Evolutionary conservation across 768 basidiomycete species (phyloP).

Genomic region (Termitomyces sp.): DNA sequence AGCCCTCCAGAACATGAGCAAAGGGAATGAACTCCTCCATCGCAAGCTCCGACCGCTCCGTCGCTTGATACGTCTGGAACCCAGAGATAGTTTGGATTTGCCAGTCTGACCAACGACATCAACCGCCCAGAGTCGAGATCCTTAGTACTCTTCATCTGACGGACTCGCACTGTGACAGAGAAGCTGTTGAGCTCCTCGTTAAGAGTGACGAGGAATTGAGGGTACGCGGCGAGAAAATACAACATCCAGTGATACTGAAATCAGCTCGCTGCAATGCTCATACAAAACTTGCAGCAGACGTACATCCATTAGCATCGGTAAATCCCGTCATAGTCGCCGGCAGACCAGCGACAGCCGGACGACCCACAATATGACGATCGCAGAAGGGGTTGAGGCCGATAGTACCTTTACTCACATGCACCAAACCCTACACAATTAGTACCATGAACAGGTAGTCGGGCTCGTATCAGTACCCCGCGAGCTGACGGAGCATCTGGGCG

Average conservation of each 20-base stretch:
- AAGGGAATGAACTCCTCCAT: constrained; percentile 97
- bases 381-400: constrained; percentile 95
- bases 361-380: constrained; percentile 86
- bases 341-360: constrained; percentile 85
- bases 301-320: constrained; percentile 90
- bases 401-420: constrained; percentile 99
- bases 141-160: constrained; percentile 51
- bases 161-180: constrained; percentile 93
- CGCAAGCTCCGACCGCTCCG: constrained; percentile 91
- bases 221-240: constrained; percentile 95
- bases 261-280: not conserved
- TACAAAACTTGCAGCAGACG: constrained; percentile 33
- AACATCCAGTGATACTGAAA: constrained; percentile 93
- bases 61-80: constrained; percentile 98
- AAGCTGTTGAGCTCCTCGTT: constrained; percentile 85
- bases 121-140: constrained; percentile 62
- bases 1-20: constrained; percentile 85
- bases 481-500: constrained; percentile 94
- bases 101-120: constrained; percentile 98
- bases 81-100: constrained; percentile 93
- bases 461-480: constrained; percentile 98
- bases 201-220: constrained; percentile 95
- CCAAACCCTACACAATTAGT: constrained; percentile 92
- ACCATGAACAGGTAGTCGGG: constrained; percentile 96
- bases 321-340: constrained; percentile 88